A percentile compares a stretch with the other conserved stretches of the same genome.
Conservation (phyloP, 345 rosid genomes). For the Luvunga scandens region DNA sequence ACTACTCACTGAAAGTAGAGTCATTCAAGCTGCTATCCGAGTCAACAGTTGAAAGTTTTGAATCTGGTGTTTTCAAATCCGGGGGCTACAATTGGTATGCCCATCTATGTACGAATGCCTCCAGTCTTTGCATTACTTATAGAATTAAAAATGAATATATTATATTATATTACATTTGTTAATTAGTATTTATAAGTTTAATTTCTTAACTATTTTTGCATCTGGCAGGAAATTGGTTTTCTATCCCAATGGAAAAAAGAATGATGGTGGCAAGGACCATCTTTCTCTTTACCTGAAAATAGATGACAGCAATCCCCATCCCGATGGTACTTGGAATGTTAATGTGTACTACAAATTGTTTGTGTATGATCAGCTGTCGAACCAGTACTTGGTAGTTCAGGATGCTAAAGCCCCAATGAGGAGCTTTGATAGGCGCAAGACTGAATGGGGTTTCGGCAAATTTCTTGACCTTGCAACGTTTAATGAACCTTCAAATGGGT, state of each 20-base stretch:
- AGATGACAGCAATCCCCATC: neutral
- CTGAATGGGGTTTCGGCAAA: conserved; percentile 9
- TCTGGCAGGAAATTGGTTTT: too few species aligned
- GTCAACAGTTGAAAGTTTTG: too few species aligned
- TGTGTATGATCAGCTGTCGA: neutral
- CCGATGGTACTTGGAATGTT: conserved; percentile 13
- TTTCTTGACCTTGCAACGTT: conserved; percentile 5
- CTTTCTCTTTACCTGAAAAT: conserved; percentile 19
- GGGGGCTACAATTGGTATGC: too few species aligned
- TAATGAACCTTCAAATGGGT: conserved; percentile 8
- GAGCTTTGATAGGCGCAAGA: neutral
- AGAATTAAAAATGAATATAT: too few species aligned
- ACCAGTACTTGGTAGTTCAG: conserved; percentile 6
- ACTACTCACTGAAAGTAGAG: too few species aligned
- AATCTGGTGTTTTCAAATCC: too few species aligned
- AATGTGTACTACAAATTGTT: conserved; percentile 2
- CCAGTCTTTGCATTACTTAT: too few species aligned
- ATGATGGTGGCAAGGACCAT: neutral
- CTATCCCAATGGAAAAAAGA: conserved; percentile 19
- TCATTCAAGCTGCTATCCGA: too few species aligned
- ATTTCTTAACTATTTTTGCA: too few species aligned
- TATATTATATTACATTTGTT: too few species aligned
- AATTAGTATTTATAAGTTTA: too few species aligned
- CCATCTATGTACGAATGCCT: too few species aligned
- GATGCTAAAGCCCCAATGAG: conserved; percentile 4